Percentiles rank a stretch among this genome's conserved stretches.
Evolutionary conservation across 805 yeast genomes (phyloP).

Genomic region (Martiniozyma abietophila): DNA sequence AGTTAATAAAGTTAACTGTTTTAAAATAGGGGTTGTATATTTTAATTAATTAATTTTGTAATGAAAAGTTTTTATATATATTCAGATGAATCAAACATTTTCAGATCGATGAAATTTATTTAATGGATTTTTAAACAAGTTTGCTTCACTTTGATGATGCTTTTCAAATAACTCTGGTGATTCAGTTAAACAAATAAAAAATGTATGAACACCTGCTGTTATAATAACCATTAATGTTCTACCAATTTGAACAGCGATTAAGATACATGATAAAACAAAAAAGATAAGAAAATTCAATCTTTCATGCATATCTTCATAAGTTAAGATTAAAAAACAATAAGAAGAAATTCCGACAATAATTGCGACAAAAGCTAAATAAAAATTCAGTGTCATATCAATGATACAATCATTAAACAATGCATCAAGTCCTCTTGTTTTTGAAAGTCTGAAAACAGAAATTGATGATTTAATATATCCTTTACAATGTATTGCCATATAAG

Average conservation of each 20-base stretch:
- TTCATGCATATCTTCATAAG: too few species aligned
- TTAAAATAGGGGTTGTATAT: too few species aligned
- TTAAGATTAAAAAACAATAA: constrained; percentile 55
- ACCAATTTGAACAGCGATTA: constrained; percentile 65
- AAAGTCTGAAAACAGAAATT: constrained; percentile 64
- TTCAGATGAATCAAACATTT: too few species aligned
- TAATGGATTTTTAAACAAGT: constrained; percentile 9
- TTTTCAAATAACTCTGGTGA: constrained; percentile 73
- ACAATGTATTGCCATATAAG: constrained; percentile 80
- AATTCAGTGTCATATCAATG: constrained; percentile 63
- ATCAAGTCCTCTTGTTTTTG: constrained; percentile 70
- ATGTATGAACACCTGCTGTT: constrained; percentile 70
- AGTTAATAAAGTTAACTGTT: too few species aligned
- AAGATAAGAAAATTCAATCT: too few species aligned
- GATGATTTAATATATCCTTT: constrained; percentile 65
- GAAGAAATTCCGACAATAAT: constrained; percentile 37
- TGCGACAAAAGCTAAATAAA: constrained; percentile 64
- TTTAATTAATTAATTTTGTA: too few species aligned
- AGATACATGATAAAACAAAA: too few species aligned
- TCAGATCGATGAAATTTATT: neutral
- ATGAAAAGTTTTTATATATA: too few species aligned
- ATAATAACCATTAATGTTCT: constrained; percentile 62
- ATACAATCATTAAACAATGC: constrained; percentile 79
- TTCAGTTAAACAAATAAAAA: constrained; percentile 73
- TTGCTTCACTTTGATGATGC: constrained; percentile 46